phyloP scores from a whole-genome alignment of 2,329 filamentous ascomycete species.

The Ilyonectria mors-panacis region DNA sequence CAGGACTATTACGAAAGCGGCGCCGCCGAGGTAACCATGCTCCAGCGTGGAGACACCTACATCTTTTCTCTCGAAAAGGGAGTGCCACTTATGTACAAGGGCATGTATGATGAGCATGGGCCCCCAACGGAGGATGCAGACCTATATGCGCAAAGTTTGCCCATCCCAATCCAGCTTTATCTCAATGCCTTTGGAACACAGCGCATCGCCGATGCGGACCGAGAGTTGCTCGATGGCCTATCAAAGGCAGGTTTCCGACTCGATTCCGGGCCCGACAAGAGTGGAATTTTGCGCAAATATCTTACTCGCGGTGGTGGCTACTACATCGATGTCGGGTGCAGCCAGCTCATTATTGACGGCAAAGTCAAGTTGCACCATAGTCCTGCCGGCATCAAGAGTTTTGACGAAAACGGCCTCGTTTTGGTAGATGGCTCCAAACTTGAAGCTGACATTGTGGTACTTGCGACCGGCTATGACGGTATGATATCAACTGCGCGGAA shows the following conservation, averaged over 20 bases:
- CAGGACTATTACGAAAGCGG: constrained; percentile 65
- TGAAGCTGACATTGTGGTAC: constrained; percentile 58
- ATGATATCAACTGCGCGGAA: constrained; percentile 54
- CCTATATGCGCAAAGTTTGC: constrained; percentile 51
- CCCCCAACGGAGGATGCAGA: constrained; percentile 67
- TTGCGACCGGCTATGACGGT: constrained; percentile 60
- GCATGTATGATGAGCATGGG: constrained; percentile 52
- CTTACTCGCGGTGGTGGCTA: constrained; percentile 57
- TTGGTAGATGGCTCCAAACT: constrained; percentile 54
- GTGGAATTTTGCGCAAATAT: constrained; percentile 61
- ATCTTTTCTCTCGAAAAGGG: constrained; percentile 59
- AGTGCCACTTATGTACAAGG: constrained; percentile 59
- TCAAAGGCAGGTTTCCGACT: constrained; percentile 68
- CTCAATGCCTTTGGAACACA: constrained; percentile 60
- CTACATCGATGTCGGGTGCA: constrained; percentile 60
- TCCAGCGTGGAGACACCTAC: constrained; percentile 67
- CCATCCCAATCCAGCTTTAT: constrained; percentile 53
- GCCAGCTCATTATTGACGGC: constrained; percentile 57
- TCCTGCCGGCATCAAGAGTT: constrained; percentile 50
- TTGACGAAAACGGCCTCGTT: constrained; percentile 45
- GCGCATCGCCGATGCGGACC: constrained; percentile 58
- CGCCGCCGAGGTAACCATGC: constrained; percentile 63
- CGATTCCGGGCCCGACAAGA: constrained; percentile 67
- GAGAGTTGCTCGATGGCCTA: constrained; percentile 58
- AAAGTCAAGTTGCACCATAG: constrained; percentile 55